A percentile compares a stretch with the other conserved stretches of the same genome.
Evolutionary conservation across 768 basidiomycete genomes (phyloP).

Genomic region (Podaxis sp.): DNA sequence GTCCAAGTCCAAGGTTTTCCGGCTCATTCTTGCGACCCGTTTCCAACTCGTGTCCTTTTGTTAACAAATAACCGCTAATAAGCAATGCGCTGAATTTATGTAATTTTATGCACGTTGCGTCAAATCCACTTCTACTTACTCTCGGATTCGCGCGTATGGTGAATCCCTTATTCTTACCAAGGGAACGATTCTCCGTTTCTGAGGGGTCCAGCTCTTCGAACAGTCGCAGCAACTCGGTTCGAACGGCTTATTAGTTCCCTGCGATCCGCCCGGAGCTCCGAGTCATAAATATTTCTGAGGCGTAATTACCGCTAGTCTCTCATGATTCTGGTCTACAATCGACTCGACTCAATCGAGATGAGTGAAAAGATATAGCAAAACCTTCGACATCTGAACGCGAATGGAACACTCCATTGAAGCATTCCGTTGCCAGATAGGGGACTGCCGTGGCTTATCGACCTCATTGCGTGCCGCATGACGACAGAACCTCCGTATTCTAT

Average conservation of each 20-base stretch:
- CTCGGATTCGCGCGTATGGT: no score
- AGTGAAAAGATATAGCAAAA: not conserved
- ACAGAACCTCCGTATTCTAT: conserved; percentile 9
- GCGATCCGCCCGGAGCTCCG: not conserved
- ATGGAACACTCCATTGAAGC: not conserved
- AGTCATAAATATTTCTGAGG: not conserved
- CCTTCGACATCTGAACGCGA: not conserved
- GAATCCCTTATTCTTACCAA: not conserved
- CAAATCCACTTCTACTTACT: no score
- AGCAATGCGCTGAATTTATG: no score
- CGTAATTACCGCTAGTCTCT: not conserved
- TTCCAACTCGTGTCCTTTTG: no score
- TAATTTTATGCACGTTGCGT: no score
- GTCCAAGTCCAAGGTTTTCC: not conserved
- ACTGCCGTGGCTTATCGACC: not conserved
- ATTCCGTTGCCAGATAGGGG: not conserved
- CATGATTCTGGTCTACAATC: conserved; percentile 2
- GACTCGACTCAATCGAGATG: not conserved
- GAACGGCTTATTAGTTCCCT: not conserved
- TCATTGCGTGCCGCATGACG: conserved; percentile 9
- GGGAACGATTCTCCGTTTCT: not conserved
- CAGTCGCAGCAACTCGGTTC: not conserved
- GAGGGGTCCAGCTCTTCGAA: not conserved
- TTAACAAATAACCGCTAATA: no score
- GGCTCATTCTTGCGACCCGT: no score